Evolutionary conservation across 352 stramenopile species (phyloP).

Genomic region (Pythium sukuiense): DNA sequence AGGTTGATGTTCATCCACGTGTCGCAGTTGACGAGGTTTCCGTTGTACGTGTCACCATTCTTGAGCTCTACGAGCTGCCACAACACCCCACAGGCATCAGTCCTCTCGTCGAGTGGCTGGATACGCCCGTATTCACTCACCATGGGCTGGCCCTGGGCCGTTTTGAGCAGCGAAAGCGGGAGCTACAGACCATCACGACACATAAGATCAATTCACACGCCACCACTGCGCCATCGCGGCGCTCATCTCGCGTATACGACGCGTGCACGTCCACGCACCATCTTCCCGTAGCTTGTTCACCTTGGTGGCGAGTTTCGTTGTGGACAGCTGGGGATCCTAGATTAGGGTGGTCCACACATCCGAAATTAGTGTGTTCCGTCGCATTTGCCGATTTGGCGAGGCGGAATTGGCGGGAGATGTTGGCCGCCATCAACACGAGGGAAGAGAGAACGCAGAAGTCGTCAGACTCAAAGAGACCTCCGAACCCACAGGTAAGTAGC

Average conservation of each 20-base stretch:
- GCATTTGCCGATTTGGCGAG: not conserved
- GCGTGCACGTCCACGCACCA: conserved; percentile 22
- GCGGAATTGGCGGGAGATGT: conserved; percentile 9
- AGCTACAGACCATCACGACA: conserved; percentile 55
- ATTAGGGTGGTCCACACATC: conserved; percentile 25
- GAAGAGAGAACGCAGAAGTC: conserved; percentile 8
- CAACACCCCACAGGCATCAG: not conserved
- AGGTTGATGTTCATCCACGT: conserved; percentile 99
- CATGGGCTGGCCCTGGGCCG: conserved; percentile 94
- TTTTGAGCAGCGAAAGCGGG: conserved; percentile 95
- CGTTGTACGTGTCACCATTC: conserved; percentile 99
- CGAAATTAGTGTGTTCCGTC: conserved; percentile 14
- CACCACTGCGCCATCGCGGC: not conserved
- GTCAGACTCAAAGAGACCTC: conserved; percentile 16
- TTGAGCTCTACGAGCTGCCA: conserved; percentile 97
- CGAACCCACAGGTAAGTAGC: conserved; percentile 1
- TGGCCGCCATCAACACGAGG: conserved; percentile 4
- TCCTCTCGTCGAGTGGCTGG: not conserved
- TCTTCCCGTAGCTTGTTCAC: conserved; percentile 19
- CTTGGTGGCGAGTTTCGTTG: conserved; percentile 20
- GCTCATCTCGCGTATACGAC: not conserved
- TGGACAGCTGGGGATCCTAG: conserved; percentile 7
- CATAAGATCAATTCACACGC: not conserved
- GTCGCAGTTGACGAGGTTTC: conserved; percentile 96
- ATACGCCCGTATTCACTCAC: conserved; percentile 30